Evolutionary conservation across 148 eudicot genomes (phyloP).

Genomic region (Cornus suecica): DNA sequence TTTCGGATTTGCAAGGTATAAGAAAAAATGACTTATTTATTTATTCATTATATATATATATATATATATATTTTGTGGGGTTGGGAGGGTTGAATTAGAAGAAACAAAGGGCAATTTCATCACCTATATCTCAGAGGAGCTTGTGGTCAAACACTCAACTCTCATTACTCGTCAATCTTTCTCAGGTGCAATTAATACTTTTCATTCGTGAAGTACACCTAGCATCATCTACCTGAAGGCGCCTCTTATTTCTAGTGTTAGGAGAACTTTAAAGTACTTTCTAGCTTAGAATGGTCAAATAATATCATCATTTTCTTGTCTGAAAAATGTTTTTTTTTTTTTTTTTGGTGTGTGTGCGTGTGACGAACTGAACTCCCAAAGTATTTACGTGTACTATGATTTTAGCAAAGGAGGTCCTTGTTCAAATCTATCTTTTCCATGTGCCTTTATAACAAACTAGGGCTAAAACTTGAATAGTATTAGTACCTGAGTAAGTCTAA

Average conservation of each 20-base stretch:
- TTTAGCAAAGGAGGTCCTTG: not conserved
- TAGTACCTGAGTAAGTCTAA: too few species aligned
- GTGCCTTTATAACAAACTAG: not conserved
- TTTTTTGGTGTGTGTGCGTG: too few species aligned
- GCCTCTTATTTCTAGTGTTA: not conserved
- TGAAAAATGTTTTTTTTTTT: not conserved
- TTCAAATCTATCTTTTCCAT: not conserved
- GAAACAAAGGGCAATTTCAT: too few species aligned
- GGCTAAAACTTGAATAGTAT: too few species aligned
- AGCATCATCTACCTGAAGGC: not conserved
- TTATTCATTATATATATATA: too few species aligned
- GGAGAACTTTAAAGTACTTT: not conserved
- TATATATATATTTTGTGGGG: too few species aligned
- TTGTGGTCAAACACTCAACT: not conserved
- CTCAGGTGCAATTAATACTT: not conserved
- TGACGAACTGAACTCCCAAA: not conserved
- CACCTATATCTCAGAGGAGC: not conserved
- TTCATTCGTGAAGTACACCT: slow-evolving; percentile 1
- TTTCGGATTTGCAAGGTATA: slow-evolving; percentile 93
- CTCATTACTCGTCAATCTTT: not conserved
- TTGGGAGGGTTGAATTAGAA: too few species aligned
- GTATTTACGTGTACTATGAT: not conserved
- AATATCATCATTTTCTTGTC: not conserved
- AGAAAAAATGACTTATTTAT: too few species aligned
- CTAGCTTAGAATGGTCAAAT: not conserved